phyloP scores from a whole-genome alignment of 306 rosid genomes.

The Vigna reflexopilosa region DNA sequence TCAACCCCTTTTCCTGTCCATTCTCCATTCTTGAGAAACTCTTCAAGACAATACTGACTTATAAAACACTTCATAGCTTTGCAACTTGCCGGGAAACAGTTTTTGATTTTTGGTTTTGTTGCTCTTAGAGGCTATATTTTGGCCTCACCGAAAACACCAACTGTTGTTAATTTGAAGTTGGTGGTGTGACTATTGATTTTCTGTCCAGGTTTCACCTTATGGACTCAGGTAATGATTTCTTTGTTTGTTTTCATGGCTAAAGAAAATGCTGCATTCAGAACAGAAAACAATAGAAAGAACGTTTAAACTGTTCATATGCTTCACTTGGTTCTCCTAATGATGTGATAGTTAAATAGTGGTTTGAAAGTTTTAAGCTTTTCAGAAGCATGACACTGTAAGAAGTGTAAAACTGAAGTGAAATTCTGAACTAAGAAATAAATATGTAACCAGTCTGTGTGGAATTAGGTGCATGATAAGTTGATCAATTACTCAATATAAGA shows the following conservation, averaged over 20 bases:
- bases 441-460: neutral
- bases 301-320: neutral
- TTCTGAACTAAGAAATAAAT: neutral
- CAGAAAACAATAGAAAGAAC: neutral
- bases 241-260: neutral
- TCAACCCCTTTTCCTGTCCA: constrained; percentile 45
- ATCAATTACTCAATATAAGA: neutral
- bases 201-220: constrained; percentile 30
- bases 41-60: neutral
- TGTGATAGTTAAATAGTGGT: neutral
- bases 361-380: neutral
- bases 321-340: neutral
- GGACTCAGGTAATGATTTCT: constrained; percentile 48
- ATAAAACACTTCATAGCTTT: constrained; percentile 46
- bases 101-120: constrained; percentile 34
- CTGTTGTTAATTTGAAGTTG: constrained; percentile 18
- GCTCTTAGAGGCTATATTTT: constrained; percentile 2
- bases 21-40: constrained; percentile 9
- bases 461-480: neutral
- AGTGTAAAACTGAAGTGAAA: neutral
- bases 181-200: neutral
- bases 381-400: neutral
- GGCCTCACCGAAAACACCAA: constrained; percentile 22
- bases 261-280: neutral
- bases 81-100: constrained; percentile 21